Conservation (phyloP, 2,329 filamentous ascomycete genomes). For the Aphanocladium album region DNA sequence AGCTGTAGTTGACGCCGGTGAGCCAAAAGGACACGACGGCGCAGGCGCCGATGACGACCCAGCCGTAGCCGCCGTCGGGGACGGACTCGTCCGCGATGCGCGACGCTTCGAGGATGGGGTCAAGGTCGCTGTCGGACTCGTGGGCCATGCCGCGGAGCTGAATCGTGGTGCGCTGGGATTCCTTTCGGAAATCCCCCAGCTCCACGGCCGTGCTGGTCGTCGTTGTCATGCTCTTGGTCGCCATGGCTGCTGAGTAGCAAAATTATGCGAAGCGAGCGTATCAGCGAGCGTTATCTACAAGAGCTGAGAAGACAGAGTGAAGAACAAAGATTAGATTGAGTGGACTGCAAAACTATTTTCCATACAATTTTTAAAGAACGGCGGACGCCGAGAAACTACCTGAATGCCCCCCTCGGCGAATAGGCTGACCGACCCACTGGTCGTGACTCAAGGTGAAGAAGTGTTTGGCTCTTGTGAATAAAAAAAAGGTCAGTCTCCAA, state of each 20-base stretch:
- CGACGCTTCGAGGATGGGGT: constrained; percentile 7
- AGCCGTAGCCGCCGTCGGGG: constrained; percentile 14
- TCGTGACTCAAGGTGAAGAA: background rate
- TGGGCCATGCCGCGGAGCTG: constrained; percentile 2
- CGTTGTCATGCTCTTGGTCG: background rate
- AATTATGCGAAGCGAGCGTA: background rate
- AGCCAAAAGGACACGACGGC: constrained; percentile 13
- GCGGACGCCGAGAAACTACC: constrained; percentile 6
- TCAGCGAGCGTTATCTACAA: background rate
- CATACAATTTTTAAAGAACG: background rate
- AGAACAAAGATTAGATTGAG: background rate
- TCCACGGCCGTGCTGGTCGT: constrained; percentile 7
- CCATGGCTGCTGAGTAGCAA: background rate
- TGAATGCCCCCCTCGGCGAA: background rate
- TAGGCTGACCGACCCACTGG: constrained; percentile 5
- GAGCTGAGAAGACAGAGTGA: no score
- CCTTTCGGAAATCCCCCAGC: background rate
- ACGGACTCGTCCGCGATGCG: constrained; percentile 8
- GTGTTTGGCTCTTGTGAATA: background rate
- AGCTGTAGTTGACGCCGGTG: constrained; percentile 12
- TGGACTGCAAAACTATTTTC: background rate
- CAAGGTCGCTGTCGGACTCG: background rate
- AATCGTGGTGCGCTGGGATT: background rate
- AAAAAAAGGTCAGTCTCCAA: background rate
- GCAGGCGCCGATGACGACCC: constrained; percentile 12